Evolutionary conservation across 768 basidiomycete genomes (phyloP).

Genomic region (Suillus weaverae): DNA sequence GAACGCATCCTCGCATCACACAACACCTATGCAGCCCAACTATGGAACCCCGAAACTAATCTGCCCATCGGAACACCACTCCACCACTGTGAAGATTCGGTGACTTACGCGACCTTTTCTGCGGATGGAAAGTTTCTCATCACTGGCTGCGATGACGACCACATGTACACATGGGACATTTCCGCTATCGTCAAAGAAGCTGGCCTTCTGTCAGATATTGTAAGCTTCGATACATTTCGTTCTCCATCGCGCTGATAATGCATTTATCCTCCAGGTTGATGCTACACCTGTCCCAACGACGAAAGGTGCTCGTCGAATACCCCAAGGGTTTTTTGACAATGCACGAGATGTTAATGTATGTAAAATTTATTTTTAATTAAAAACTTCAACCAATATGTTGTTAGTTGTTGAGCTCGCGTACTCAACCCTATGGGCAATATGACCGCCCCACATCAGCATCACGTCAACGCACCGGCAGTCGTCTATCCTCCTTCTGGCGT

Average conservation of each 20-base stretch:
- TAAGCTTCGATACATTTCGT: neutral
- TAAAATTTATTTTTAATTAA: neutral
- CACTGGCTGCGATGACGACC: too few species aligned
- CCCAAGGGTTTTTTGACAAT: neutral
- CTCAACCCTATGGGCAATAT: neutral
- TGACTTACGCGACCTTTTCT: too few species aligned
- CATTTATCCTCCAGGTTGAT: neutral
- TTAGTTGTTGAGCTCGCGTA: neutral
- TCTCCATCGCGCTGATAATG: neutral
- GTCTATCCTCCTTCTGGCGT: neutral
- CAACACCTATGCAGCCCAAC: too few species aligned
- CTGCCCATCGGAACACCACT: too few species aligned
- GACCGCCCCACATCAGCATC: too few species aligned
- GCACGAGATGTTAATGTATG: neutral
- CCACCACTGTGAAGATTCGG: too few species aligned
- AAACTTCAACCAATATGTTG: neutral
- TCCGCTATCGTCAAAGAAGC: neutral
- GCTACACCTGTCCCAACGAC: neutral
- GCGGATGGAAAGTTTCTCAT: too few species aligned
- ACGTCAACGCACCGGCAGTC: neutral
- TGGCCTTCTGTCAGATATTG: neutral
- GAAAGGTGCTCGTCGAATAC: neutral
- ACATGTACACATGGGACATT: too few species aligned
- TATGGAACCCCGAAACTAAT: too few species aligned
- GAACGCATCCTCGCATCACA: too few species aligned